Conservation (phyloP, 2,329 filamentous ascomycete genomes). For the Shiraia bambusicola region DNA sequence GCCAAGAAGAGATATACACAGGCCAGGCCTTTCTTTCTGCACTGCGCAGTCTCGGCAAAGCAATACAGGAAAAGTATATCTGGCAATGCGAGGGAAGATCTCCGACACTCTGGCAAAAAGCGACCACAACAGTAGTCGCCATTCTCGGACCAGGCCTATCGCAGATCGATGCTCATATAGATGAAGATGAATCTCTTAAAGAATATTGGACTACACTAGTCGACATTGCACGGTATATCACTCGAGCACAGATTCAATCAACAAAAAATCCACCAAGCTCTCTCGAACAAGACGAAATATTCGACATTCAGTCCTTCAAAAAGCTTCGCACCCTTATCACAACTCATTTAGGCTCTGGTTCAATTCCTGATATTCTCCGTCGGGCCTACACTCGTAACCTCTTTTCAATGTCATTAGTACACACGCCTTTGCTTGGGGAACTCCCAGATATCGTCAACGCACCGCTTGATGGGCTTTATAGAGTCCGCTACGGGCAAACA, state of each 20-base stretch:
- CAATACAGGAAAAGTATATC: slow-evolving; percentile 77
- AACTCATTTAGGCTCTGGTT: slow-evolving; percentile 66
- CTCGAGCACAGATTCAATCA: slow-evolving; percentile 43
- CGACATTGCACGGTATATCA: slow-evolving; percentile 42
- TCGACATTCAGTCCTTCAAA: slow-evolving; percentile 76
- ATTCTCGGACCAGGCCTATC: slow-evolving; percentile 68
- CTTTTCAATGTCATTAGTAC: slow-evolving; percentile 80
- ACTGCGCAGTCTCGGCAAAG: slow-evolving; percentile 66
- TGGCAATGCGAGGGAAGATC: slow-evolving; percentile 73
- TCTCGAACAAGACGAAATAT: slow-evolving; percentile 66
- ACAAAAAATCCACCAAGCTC: slow-evolving; percentile 32
- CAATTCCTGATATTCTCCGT: slow-evolving; percentile 67
- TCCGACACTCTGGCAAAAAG: slow-evolving; percentile 74
- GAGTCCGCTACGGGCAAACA: slow-evolving; percentile 70
- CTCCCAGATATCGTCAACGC: slow-evolving; percentile 52
- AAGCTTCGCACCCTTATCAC: slow-evolving; percentile 71
- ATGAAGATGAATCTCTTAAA: slow-evolving; percentile 44
- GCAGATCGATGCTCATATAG: slow-evolving; percentile 27
- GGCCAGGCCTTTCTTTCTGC: slow-evolving; percentile 66
- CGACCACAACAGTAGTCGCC: slow-evolving; percentile 69
- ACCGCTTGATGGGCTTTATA: slow-evolving; percentile 64
- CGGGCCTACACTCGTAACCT: slow-evolving; percentile 72
- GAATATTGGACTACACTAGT: slow-evolving; percentile 64
- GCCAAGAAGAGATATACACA: slow-evolving; percentile 67
- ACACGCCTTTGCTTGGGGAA: slow-evolving; percentile 65